Conservation (phyloP, 257 asterid species). For the Lycium barbarum region DNA sequence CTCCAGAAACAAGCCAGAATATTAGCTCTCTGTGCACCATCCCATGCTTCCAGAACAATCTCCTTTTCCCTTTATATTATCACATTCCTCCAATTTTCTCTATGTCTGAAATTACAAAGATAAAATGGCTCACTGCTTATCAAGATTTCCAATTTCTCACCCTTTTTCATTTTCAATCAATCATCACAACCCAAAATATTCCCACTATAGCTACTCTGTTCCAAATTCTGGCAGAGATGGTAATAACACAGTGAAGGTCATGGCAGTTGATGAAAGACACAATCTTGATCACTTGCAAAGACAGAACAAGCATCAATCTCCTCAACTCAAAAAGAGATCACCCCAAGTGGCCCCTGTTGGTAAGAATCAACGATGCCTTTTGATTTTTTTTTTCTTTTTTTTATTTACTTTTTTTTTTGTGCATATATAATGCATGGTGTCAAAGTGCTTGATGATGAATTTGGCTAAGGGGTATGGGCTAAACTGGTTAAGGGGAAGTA, state of each 20-base stretch:
- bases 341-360: slow-evolving; percentile 60
- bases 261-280: slow-evolving; percentile 47
- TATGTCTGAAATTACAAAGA: neutral
- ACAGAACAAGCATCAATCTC: slow-evolving; percentile 43
- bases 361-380: slow-evolving; percentile 26
- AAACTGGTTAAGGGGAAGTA: neutral
- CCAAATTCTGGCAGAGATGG: slow-evolving; percentile 29
- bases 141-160: slow-evolving; percentile 43
- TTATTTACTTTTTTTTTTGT: no score
- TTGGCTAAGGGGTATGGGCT: neutral
- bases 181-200: slow-evolving; percentile 25
- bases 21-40: no score
- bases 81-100: no score
- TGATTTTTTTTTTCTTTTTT: no score
- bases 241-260: slow-evolving; percentile 35
- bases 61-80: no score
- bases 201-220: neutral
- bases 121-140: slow-evolving; percentile 50
- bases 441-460: neutral
- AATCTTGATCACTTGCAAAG: slow-evolving; percentile 61
- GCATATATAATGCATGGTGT: neutral
- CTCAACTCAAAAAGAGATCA: slow-evolving; percentile 52
- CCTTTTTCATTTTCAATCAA: slow-evolving; percentile 26
- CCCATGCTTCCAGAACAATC: no score
- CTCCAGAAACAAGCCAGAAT: no score